Base-by-base conservation (phyloP, 2,329 filamentous ascomycete species). In the Thelonectria olida region DNA sequence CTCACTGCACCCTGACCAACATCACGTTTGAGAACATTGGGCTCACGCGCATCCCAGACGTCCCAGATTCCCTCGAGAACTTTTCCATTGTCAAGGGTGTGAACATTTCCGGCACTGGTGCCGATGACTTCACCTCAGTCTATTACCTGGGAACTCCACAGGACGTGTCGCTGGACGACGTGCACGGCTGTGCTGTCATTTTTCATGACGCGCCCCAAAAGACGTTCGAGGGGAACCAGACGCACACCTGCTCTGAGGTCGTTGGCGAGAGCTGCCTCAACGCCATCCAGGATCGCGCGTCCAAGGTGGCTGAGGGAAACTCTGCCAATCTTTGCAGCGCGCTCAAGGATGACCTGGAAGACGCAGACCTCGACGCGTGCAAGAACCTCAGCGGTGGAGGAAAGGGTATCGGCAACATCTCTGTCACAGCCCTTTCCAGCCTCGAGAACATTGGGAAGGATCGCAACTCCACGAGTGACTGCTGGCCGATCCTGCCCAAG, bases 51-150 rank as follows among this genome's bases (percentile, higher is more conserved):
- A 51, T 51, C 15, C 48, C 48, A 7, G 34, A 51, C 34, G 48
- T 51, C 9, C 48, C 48, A n/a, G 31, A 39, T 7, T 17, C 48
- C 2, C 48, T 51, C 28, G 31, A 51, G 10, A n/a, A 51, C 31
- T 51, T 51, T 19, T 51, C 48, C 28, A 51, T 51, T 38, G 31
- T 51, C 48, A 51, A 51, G 31, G 48, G 48, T 5, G 31, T 51
- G 3, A 25, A 39, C 34, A 51, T 38, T 39, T 51, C 48, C 5
- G 48, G 48, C 28, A 17, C 48, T n/a, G 31, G 31, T 19, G 48
- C 28, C 19, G 31, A 51, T 23, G 19, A 23, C 6, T 51, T 38
- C 31, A 51, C 48, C 22, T 38, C 28, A 8, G 31, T 51, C 19
- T 51, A 38, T n/a, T 51, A 51, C 31, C 48, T 51, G 5, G 48